These are phyloP conservation scores for Tuctoria greenei DNA, from an alignment of 176 grass and related monocot genomes.

Conservation along the genomic window DNA sequence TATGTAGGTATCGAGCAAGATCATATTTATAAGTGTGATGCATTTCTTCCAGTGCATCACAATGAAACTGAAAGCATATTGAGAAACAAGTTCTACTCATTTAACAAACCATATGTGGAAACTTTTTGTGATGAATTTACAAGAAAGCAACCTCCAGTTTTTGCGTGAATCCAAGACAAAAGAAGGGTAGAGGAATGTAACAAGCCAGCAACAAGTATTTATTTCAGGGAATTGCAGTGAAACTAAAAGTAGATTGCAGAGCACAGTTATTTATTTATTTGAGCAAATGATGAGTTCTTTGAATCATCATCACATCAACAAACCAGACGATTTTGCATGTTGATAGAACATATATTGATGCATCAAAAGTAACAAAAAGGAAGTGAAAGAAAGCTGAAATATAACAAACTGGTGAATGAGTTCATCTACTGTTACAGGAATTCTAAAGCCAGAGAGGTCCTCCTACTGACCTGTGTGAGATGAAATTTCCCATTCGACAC, in stretches of 20 bases:
- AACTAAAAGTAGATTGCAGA: background rate
- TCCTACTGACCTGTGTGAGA: conserved; percentile 24
- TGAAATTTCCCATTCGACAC: conserved; percentile 17
- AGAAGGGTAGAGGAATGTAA: background rate
- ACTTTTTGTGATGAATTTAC: background rate
- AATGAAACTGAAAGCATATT: background rate
- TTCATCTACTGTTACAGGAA: background rate
- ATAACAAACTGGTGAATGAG: background rate
- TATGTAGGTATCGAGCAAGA: background rate
- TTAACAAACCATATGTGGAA: background rate
- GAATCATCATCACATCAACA: background rate
- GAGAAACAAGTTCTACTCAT: background rate
- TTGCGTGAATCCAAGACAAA: conserved; percentile 13
- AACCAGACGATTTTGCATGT: background rate
- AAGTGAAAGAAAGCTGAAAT: background rate
- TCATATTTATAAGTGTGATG: background rate
- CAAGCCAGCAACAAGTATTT: background rate
- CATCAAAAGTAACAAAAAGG: background rate
- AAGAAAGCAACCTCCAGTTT: background rate
- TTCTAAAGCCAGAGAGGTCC: background rate
- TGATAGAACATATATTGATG: background rate
- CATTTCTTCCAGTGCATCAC: background rate
- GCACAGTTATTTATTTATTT: conserved; percentile 7
- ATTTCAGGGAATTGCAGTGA: background rate
- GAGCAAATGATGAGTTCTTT: background rate